A percentile compares a stretch with the other conserved stretches of the same genome.
Conservation (phyloP, 2,329 filamentous ascomycete genomes). For the Cladosporium oxysporum region DNA sequence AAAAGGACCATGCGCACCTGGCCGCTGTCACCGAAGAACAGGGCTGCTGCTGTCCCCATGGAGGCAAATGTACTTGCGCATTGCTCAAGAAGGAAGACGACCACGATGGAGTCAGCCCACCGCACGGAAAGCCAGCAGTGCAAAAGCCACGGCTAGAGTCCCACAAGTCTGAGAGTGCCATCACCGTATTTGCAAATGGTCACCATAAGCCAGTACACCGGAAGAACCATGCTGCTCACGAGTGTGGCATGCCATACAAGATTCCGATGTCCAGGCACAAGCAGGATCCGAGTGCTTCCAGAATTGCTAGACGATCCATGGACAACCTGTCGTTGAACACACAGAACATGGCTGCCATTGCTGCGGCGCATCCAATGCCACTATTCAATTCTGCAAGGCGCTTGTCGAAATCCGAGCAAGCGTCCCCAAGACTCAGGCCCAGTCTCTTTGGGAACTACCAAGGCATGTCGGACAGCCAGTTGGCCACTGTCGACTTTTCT, state of each 20-base stretch:
- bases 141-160: conserved; percentile 58
- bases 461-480: conserved; percentile 24
- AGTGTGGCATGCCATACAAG: conserved; percentile 64
- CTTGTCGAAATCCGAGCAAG: conserved; percentile 36
- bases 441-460: conserved; percentile 22
- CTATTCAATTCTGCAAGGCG: conserved; percentile 23
- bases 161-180: conserved; percentile 59
- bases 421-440: conserved; percentile 30
- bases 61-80: conserved; percentile 62
- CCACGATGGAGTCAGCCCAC: conserved; percentile 29
- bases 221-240: conserved; percentile 65
- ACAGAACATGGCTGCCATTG: conserved; percentile 16
- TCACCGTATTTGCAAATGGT: conserved; percentile 64
- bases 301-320: conserved; percentile 51
- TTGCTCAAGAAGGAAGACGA: conserved; percentile 55
- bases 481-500: conserved; percentile 32
- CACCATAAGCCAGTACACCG: conserved; percentile 66
- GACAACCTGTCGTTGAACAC: conserved; percentile 51
- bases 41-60: conserved; percentile 58
- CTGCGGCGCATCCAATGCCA: background rate
- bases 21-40: conserved; percentile 41
- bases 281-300: conserved; percentile 47
- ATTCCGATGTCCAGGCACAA: conserved; percentile 59
- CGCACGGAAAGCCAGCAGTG: conserved; percentile 44
- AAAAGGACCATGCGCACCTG: conserved; percentile 33